A percentile compares a stretch with the other conserved stretches of the same genome.
Evolutionary conservation across 1,139 yeast genomes (phyloP).

Genomic region (Blastobotrys indianensis): DNA sequence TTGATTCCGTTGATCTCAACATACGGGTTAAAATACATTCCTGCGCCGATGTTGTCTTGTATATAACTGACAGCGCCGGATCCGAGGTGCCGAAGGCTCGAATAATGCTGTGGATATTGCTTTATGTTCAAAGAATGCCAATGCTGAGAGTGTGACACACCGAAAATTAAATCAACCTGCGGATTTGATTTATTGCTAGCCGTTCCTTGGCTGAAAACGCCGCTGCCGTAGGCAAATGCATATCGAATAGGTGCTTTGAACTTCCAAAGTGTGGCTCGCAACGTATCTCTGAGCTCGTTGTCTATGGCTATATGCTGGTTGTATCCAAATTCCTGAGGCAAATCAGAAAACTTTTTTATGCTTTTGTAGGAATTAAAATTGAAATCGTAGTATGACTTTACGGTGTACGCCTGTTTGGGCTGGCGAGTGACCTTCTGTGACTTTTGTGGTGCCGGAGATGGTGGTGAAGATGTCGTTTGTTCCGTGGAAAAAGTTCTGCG

Average conservation of each 20-base stretch:
- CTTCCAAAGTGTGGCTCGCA: constrained; percentile 47
- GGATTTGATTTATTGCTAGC: constrained; percentile 35
- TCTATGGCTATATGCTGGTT: constrained; percentile 54
- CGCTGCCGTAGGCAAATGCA: constrained; percentile 93
- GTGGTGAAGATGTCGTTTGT: neutral
- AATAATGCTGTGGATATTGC: constrained; percentile 69
- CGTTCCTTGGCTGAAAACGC: constrained; percentile 77
- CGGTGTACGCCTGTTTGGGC: no score
- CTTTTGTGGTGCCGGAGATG: neutral
- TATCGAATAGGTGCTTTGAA: constrained; percentile 66
- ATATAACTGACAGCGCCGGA: constrained; percentile 51
- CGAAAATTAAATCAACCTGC: constrained; percentile 84
- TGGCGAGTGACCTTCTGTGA: neutral
- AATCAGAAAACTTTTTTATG: constrained; percentile 39
- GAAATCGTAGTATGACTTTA: constrained; percentile 21
- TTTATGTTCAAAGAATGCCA: constrained; percentile 72
- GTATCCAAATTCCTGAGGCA: constrained; percentile 49
- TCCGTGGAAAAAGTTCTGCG: no score
- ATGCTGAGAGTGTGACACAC: constrained; percentile 63
- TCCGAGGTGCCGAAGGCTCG: constrained; percentile 58
- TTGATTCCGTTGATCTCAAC: constrained; percentile 56
- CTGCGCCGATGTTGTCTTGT: constrained; percentile 70
- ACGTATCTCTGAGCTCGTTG: constrained; percentile 40
- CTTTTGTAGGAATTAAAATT: constrained; percentile 22
- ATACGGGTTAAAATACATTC: constrained; percentile 90